Base-by-base conservation (phyloP, 768 basidiomycete species). In the Lepiota brunneoincarnata region DNA sequence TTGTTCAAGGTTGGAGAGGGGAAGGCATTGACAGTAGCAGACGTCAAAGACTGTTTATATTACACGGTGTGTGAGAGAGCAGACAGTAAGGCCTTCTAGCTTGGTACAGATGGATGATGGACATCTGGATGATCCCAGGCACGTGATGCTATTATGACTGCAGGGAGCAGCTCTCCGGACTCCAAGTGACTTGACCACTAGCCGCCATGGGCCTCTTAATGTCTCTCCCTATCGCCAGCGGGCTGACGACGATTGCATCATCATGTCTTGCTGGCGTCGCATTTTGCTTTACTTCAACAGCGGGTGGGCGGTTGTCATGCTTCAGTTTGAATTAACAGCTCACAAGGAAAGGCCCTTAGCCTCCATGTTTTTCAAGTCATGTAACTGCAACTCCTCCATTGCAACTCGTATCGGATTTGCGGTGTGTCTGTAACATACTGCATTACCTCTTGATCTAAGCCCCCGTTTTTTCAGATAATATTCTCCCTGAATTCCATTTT, bases 311-410 rank as follows among this genome's bases (percentile, higher is more conserved):
- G 78, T 68, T 31, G 11, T 2, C 23, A 28, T 31, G 28, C 34
- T 44, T 28, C 42, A 20, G 20, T 12, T 49, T 35, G 18, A 37
- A 47, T 10, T n/a, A 37, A 56, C 53, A 57, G 40, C 31, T 38
- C 49, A 59, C 31, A 41, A n/a, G n/a, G n/a, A n/a, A 43, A n/a
- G 17, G 15, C 23, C 60, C 7, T 9, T 71, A 86, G 94, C 95
- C 3, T 93, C 91, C 34, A 93, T 96, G 83, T 92, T 97, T 75
- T 94, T 87, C 81, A 98, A 97, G 77, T 93, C 91, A 28, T 99
- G 96, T 72, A 98, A 98, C 67, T 99, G 97, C 74, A 98, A 98
- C 67, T 96, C 93, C 7, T 96, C 93, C 0, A 98, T 99, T 61
- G 97, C 97, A 0, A 98, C 95, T 40, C 87, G 95, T 64, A 87